Evolutionary conservation across 2,329 filamentous ascomycete species (phyloP), one percentile per base, ranked within the genome.

Genomic region (Thermoascus crustaceus): DNA sequence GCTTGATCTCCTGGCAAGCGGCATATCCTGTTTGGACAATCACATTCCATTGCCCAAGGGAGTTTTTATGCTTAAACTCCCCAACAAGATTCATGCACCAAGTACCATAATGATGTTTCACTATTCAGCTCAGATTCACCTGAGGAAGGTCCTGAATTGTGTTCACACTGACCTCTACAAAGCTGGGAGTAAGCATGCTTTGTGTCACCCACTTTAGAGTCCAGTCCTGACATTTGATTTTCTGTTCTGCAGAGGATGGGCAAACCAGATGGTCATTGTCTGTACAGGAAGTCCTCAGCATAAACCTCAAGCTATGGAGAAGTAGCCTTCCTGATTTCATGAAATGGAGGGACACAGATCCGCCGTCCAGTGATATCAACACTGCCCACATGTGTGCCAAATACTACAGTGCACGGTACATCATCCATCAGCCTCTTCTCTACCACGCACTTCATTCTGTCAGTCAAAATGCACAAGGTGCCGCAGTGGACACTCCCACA

Each of bases 381-480:
- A 71, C 77, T 8, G 89, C 89, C 20, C 77, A 91, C 14, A 69
- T 96, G 42, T 80, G 89, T 26, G 91, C 85, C 9, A 96, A 98
- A 58, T 96, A 91, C 60, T 96, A 89, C 69, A 91, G 91, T 13
- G 88, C 86, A 0, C 76, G 82, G 45, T 87, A 93, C 43, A 88
- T 96, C 53, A 88, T 89, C 17, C 83, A 91, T 55, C 76, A 89
- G 16, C 85, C 85, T 1, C 86, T 89, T 40, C 60, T 82, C 13
- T 73, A 76, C 46, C 70, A 75, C 37, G 73, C 72, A 2, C 66
- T 80, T 2, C 72, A 78, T 42, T 64, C 66, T 35, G 63, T 66
- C 9, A 48, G 53, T 18, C 32, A 41, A 11, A 18, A 30, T n/a
- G n/a, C n/a, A 9, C 45, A 42, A 9, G 19, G 50, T 8, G 43